Evolutionary conservation across 768 basidiomycete species (phyloP), one percentile per base, ranked within the genome.

Genomic region (Pleurotus ostreatus): DNA sequence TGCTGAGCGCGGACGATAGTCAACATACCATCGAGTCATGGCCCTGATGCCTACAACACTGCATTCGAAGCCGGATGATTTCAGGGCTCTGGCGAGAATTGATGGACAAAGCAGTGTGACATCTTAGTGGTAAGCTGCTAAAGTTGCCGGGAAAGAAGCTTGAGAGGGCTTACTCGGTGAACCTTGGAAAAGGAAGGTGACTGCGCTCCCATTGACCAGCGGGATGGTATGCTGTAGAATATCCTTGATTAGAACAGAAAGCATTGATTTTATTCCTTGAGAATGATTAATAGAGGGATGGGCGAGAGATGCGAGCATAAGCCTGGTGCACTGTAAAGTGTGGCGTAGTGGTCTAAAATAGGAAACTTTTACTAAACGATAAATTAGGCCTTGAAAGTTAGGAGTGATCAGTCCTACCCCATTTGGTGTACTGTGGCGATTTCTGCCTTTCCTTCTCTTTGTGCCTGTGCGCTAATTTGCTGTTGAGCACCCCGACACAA

Each of bases 1-100:
- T 34, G 30, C 30, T 34, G 30, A 8, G 30, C 3, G 30, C 30
- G 30, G 30, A 11, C 3, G 30, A 34, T 34, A 34, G 30, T 34
- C 30, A 3, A 9, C 30, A 34, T 34, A 34, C 30, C 30, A 9
- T 34, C 30, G 30, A 34, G 30, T 34, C 30, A 34, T 11, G 30
- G 30, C 51, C 39, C 39, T 53, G 51, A 40, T 22, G 39, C 51
- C 51, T 23, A 53, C 51, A 53, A 41, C 51, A 53, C 51, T 41
- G 51, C 51, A 20, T 41, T 16, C 6, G 49, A 16, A 25, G 30
- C n/a, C 12, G 4, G 7, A 15, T 22, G 13, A 47, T 44, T 22
- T 22, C 20, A 7, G 41, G 41, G 41, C 7, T 44, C 41, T 22
- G n/a, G 41, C 41, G n/a, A 22, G n/a, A 18, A n/a, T 44, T 44